Base-by-base conservation (phyloP, 2,329 filamentous ascomycete genomes). In the Beauveria australis region DNA sequence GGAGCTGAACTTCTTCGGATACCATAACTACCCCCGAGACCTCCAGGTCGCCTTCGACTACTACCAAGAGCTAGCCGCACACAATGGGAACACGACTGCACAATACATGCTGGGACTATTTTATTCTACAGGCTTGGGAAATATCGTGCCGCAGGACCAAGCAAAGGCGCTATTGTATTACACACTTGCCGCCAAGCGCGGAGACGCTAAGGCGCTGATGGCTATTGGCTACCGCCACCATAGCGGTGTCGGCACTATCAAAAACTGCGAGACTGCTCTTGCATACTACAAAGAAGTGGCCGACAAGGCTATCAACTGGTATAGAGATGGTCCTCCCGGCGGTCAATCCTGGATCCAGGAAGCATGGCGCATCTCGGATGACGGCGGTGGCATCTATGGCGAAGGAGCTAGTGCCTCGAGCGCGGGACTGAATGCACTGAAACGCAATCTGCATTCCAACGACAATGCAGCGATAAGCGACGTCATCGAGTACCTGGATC, bases 1-100 rank as follows among this genome's bases (percentile, higher is more conserved):
- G 19, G 91, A 99, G 72, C 88, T 99, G 81, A 96, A 95, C 77
- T 97, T 97, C 74, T 92, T 94, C 69, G 94, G 94, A 71, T 97
- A 97, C 74, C 96, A 88, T 74, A 89, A 90, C 24, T 83, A 97
- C 69, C 92, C 93, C 1, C 83, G 88, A 65, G 86, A 97, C 71
- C 91, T 96, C 66, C 79, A 83, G 37, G 80, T 84, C 53, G 91
- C 94, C 0, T 96, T 96, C 71, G 79, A 83, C 65, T 83, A 91
- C 76, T 99, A 97, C 74, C 80, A 89, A 64, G 81, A 87, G 63
- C 81, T 99, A 59, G 91, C 93, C 3, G 80, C 81, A 19, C 73
- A 87, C 62, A 83, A 89, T 65, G 94, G 93, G 49, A 97, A 99
- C 73, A 88, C 85, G 65, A 96, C 93, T 14, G 94, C 94, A 1